Base-by-base conservation (phyloP, 148 eudicot species). In the Camellia lanceoleosa region DNA sequence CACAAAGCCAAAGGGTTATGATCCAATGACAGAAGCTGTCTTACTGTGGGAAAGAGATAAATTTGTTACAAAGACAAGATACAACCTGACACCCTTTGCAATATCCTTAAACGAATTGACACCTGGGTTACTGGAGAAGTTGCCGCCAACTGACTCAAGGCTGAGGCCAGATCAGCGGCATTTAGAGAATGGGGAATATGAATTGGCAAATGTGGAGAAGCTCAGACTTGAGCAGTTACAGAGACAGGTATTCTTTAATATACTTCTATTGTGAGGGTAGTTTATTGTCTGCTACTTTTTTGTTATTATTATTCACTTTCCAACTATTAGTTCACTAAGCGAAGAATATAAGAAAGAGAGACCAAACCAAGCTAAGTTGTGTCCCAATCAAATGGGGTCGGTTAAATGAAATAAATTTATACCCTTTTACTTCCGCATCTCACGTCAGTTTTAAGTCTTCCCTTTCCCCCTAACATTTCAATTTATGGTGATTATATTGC, bases 71-170 rank as follows among this genome's bases (percentile, higher is more conserved):
- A 90, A 95, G 78, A 95, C 98, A 19, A 83, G 98, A 84, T 95
- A 95, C 81, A 95, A 93, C 81, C 89, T 95, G 80, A 91, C 95
- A 60, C 90, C 98, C 15, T 95, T 93, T 80, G 98, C 98, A 14
- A 95, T 95, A 78, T 90, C 98, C 55, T 87, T 95, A 80, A 95
- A 95, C 80, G 98, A 95, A 81, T 77, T 93, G 87, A 95, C 94
- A 78, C 86, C 93, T 43, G 97, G 91, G 63, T 79, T 95, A 79
- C 47, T 68, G 71, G 93, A 90, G 82, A 93, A 92, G 83, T 83
- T 95, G 71, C 98, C 98, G 20, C 97, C 97, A 77, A 95, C 97
- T n/a, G 97, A 95, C 88, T 95, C 98, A 12, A 87, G 98, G 86
- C 87, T 93, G 72, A 88, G 98, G 85, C 98, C 98, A 56, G 98